A percentile compares a stretch with the other conserved stretches of the same genome.
These are phyloP conservation scores for Trichoderma sp. DNA, from an alignment of 2,329 filamentous ascomycete species.

Conservation along the genomic window DNA sequence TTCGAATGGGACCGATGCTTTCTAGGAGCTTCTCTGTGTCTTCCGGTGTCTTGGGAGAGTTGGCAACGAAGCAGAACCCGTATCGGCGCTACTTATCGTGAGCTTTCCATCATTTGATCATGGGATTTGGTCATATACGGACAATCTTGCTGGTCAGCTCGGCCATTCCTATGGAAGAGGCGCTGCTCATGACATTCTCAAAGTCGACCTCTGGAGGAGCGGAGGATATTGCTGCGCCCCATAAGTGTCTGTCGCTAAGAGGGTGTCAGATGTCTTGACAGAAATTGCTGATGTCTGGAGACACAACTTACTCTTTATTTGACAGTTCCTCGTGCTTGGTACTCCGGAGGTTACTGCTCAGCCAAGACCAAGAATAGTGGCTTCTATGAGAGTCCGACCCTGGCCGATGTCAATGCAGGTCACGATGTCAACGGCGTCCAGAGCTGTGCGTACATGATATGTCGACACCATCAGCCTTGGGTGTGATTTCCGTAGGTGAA, in stretches of 20 bases:
- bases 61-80: constrained; percentile 78
- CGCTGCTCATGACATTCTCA: constrained; percentile 58
- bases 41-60: constrained; percentile 66
- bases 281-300: neutral
- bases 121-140: constrained; percentile 32
- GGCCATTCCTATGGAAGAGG: constrained; percentile 56
- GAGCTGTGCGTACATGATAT: constrained; percentile 39
- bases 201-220: constrained; percentile 63
- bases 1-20: constrained; percentile 81
- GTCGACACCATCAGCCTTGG: constrained; percentile 38
- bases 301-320: constrained; percentile 21
- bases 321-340: constrained; percentile 43
- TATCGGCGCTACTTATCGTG: constrained; percentile 55
- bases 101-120: constrained; percentile 17
- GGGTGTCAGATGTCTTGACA: neutral
- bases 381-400: constrained; percentile 72
- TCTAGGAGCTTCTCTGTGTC: constrained; percentile 75
- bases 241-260: constrained; percentile 30
- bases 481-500: constrained; percentile 35
- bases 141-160: constrained; percentile 68
- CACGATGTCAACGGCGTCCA: neutral
- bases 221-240: constrained; percentile 40
- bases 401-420: constrained; percentile 39
- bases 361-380: constrained; percentile 63
- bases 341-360: constrained; percentile 32